Conservation (phyloP, 805 yeast species). For the Saturnispora sekii region DNA sequence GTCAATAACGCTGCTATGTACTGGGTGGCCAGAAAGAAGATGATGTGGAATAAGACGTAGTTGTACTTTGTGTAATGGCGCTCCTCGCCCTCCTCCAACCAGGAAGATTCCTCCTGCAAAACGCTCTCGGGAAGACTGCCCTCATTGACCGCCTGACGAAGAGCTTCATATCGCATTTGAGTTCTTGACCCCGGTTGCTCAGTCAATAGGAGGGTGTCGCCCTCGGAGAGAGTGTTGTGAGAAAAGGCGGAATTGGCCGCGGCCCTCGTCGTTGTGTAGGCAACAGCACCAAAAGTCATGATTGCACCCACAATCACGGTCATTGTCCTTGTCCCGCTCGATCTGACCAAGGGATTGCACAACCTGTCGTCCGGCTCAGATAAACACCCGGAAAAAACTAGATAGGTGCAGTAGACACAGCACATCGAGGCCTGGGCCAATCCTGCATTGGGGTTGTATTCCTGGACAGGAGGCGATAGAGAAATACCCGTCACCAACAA, state of each 20-base stretch:
- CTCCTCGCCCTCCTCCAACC: conserved; percentile 40
- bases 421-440: conserved; percentile 96
- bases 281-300: conserved; percentile 90
- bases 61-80: conserved; percentile 62
- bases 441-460: conserved; percentile 90
- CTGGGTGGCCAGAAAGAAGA: conserved; percentile 92
- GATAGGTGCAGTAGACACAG: conserved; percentile 82
- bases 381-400: conserved; percentile 86
- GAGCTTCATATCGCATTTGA: conserved; percentile 78
- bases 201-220: conserved; percentile 36
- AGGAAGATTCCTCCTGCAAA: conserved; percentile 58
- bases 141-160: conserved; percentile 89
- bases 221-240: conserved; percentile 26
- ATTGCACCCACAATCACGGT: conserved; percentile 84
- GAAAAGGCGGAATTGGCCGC: conserved; percentile 71
- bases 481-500: conserved; percentile 60
- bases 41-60: conserved; percentile 79
- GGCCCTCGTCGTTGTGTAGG: conserved; percentile 95
- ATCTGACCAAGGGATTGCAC: conserved; percentile 88
- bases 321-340: conserved; percentile 81
- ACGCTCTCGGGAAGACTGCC: conserved; percentile 95
- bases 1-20: conserved; percentile 92
- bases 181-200: conserved; percentile 45
- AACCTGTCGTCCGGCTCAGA: conserved; percentile 91
- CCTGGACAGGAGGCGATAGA: conserved; percentile 77